Base-by-base conservation (phyloP, 306 rosid species). In the Macrotyloma uniflorum region DNA sequence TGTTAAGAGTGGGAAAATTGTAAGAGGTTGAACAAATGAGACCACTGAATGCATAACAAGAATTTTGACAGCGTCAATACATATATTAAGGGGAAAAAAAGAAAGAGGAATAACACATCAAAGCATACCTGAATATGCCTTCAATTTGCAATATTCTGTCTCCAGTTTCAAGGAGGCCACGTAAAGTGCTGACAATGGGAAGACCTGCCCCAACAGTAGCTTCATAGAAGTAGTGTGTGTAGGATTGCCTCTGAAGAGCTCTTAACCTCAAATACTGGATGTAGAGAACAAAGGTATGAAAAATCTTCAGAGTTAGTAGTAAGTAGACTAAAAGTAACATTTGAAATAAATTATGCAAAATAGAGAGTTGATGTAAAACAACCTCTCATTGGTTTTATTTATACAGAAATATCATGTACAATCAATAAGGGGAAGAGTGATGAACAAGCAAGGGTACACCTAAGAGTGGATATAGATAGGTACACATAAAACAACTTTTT, bases 201-300 rank as follows among this genome's bases (percentile, higher is more conserved):
- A 95, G 98, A 88, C 99, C 99, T 30, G 99, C 99, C 50, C 99
- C 99, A 76, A 95, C 99, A 19, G 99, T 95, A 45, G 99, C 99
- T 86, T 95, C 99, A 47, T 91, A 95, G 84, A 95, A 95, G 94
- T 95, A 95, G 76, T 95, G 99, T 6, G 99, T 88, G 78, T 95
- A 95, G 63, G 98, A 93, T 85, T 83, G 98, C 76, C 99, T 90
- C 80, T 95, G 99, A 84, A 95, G 99, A 85, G 98, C 91, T 87
- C 99, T 87, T 85, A 95, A 67, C 85, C 75, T 91, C 89, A 91
- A 84, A 88, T 95, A 95, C 99, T 95, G 90, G 55, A 83, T 67
- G 69, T 22, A 61, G 75, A 80, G 57, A 80, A 71, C 7, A 33
- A 42, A 62, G 57, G 75, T 67, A 51, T 23, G 65, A 68, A n/a